Evolutionary conservation across 805 yeast genomes (phyloP).

Genomic region (Clavispora vitiphila): DNA sequence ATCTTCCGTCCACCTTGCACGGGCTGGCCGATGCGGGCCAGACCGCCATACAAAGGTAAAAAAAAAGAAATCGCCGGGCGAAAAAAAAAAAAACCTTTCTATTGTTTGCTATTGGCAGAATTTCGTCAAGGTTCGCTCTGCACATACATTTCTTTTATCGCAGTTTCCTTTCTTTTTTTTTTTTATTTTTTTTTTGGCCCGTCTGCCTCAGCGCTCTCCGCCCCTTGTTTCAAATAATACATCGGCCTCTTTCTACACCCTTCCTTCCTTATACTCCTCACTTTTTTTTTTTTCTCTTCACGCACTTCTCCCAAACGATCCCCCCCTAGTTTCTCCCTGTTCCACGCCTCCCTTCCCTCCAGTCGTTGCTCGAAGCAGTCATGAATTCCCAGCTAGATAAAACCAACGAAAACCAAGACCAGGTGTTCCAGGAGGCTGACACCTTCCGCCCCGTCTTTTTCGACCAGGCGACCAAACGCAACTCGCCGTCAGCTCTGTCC

Average conservation of each 20-base stretch:
- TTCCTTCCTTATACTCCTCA: background rate
- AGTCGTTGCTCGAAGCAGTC: too few species aligned
- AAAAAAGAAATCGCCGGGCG: too few species aligned
- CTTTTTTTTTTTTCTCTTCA: background rate
- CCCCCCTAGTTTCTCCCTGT: too few species aligned
- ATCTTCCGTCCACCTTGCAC: too few species aligned
- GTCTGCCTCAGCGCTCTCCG: slow-evolving; percentile 4
- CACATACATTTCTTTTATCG: slow-evolving; percentile 1
- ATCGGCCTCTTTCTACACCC: slow-evolving; percentile 1
- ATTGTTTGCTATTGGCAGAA: background rate
- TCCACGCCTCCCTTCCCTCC: too few species aligned
- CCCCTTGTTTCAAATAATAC: background rate
- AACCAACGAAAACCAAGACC: slow-evolving; percentile 27
- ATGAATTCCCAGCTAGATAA: slow-evolving; percentile 31
- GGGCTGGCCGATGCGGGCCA: too few species aligned
- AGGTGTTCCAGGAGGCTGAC: slow-evolving; percentile 24
- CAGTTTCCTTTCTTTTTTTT: slow-evolving; percentile 1
- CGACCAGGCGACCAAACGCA: slow-evolving; percentile 19
- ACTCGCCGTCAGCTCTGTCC: slow-evolving; percentile 11
- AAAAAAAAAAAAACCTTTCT: too few species aligned
- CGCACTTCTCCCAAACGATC: slow-evolving; percentile 2
- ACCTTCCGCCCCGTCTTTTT: slow-evolving; percentile 31
- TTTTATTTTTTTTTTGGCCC: slow-evolving; percentile 3
- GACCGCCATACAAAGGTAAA: too few species aligned
- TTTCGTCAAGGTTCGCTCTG: slow-evolving; percentile 1